phyloP scores from a whole-genome alignment of 2,329 filamentous ascomycete genomes.

The Trichoderma atroviride region DNA sequence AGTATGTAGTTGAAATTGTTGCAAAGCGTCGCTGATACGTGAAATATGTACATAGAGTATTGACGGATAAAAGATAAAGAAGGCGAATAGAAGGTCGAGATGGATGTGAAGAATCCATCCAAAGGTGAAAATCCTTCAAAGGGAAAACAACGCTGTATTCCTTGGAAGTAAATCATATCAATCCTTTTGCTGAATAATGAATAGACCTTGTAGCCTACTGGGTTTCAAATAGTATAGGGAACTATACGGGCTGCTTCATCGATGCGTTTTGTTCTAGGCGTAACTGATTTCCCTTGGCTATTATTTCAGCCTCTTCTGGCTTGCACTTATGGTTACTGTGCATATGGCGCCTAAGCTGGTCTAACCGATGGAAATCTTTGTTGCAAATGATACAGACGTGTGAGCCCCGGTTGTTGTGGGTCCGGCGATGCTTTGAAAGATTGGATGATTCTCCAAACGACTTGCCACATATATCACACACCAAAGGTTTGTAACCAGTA shows the following conservation, averaged over 20 bases:
- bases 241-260: neutral
- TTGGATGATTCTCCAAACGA: constrained; percentile 68
- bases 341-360: constrained; percentile 61
- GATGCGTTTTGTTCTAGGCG: neutral
- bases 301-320: constrained; percentile 20
- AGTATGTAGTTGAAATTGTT: no score
- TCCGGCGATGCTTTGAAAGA: constrained; percentile 66
- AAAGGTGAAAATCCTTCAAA: no score
- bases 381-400: constrained; percentile 57
- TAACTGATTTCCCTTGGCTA: neutral
- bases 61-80: no score
- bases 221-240: neutral
- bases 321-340: constrained; percentile 24
- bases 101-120: no score
- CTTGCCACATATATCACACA: constrained; percentile 61
- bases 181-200: no score
- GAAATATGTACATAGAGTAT: no score
- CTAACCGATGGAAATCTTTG: constrained; percentile 61
- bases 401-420: constrained; percentile 56
- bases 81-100: no score
- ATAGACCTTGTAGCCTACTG: neutral
- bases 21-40: no score
- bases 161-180: no score
- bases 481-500: constrained; percentile 64
- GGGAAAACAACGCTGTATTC: no score